These are phyloP conservation scores for Fomes fomentarius DNA, from an alignment of 1,284 basidiomycete species.

Conservation along the genomic window DNA sequence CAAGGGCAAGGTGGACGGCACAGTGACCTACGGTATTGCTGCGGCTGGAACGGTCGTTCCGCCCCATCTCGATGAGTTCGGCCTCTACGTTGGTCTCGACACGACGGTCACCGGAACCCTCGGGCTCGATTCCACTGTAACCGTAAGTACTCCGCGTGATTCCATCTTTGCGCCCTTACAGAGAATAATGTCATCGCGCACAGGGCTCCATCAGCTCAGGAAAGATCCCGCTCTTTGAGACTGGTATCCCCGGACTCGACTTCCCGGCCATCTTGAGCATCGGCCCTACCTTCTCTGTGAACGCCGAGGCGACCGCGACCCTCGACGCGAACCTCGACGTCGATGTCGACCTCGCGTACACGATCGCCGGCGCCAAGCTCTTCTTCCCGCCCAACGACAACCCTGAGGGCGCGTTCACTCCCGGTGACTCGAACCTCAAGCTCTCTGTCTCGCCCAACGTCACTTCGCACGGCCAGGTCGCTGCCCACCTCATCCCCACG, in stretches of 20 bases:
- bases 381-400: constrained; percentile 43
- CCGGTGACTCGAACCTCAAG: constrained; percentile 38
- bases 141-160: constrained; percentile 27
- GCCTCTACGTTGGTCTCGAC: constrained; percentile 37
- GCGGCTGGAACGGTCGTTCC: constrained; percentile 43
- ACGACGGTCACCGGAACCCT: constrained; percentile 21
- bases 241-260: constrained; percentile 43
- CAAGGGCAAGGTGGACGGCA: constrained; percentile 40
- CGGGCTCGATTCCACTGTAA: constrained; percentile 35
- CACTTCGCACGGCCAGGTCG: constrained; percentile 42
- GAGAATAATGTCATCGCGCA: not conserved
- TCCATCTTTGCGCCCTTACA: constrained; percentile 2
- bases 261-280: constrained; percentile 42
- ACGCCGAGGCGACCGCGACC: constrained; percentile 18
- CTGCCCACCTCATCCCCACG: constrained; percentile 53
- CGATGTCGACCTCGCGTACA: constrained; percentile 26
- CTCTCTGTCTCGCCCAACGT: constrained; percentile 45
- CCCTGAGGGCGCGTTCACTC: constrained; percentile 9
- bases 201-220: constrained; percentile 41
- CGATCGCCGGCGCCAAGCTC: constrained; percentile 39
- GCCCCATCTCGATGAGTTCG: constrained; percentile 39
- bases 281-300: constrained; percentile 34
- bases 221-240: constrained; percentile 37
- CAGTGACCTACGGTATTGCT: constrained; percentile 43
- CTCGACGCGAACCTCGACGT: constrained; percentile 22